phyloP scores from a whole-genome alignment of 257 asterid species.

The Rubia yunnanensis region DNA sequence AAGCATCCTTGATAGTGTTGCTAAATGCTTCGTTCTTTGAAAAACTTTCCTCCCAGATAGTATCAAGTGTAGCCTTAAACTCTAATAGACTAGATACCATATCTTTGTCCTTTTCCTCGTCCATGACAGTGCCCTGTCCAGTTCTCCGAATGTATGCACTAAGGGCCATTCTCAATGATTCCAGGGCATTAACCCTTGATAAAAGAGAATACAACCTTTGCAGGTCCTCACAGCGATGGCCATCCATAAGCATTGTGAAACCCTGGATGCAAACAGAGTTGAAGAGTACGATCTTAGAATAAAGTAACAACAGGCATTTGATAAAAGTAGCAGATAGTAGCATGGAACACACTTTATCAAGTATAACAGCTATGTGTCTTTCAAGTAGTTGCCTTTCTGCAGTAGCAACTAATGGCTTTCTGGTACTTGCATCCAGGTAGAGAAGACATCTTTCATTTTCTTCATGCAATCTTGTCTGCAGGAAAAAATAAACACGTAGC shows the following conservation, averaged over 20 bases:
- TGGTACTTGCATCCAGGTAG: slow-evolving; percentile 71
- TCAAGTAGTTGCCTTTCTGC: slow-evolving; percentile 84
- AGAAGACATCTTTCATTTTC: slow-evolving; percentile 88
- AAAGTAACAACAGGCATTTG: slow-evolving; percentile 3
- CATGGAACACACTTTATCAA: slow-evolving; percentile 60
- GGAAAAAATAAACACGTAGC: not conserved
- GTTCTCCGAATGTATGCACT: slow-evolving; percentile 76
- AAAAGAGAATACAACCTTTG: slow-evolving; percentile 75
- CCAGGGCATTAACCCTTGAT: slow-evolving; percentile 71
- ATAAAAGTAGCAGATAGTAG: not conserved
- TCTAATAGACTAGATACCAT: slow-evolving; percentile 88
- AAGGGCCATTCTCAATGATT: slow-evolving; percentile 71
- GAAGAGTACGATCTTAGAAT: slow-evolving; percentile 7
- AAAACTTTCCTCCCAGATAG: slow-evolving; percentile 89
- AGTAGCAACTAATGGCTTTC: slow-evolving; percentile 77
- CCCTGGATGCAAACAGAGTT: slow-evolving; percentile 49
- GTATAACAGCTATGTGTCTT: slow-evolving; percentile 67
- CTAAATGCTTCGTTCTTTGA: slow-evolving; percentile 77
- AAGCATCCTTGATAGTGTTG: slow-evolving; percentile 90
- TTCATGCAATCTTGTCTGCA: slow-evolving; percentile 89
- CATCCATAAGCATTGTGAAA: slow-evolving; percentile 73
- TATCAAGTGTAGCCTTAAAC: slow-evolving; percentile 78
- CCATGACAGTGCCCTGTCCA: slow-evolving; percentile 85
- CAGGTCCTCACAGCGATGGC: slow-evolving; percentile 82
- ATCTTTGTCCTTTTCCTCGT: slow-evolving; percentile 97